phyloP scores from a whole-genome alignment of 257 asterid genomes.

The Capsicum chinense region DNA sequence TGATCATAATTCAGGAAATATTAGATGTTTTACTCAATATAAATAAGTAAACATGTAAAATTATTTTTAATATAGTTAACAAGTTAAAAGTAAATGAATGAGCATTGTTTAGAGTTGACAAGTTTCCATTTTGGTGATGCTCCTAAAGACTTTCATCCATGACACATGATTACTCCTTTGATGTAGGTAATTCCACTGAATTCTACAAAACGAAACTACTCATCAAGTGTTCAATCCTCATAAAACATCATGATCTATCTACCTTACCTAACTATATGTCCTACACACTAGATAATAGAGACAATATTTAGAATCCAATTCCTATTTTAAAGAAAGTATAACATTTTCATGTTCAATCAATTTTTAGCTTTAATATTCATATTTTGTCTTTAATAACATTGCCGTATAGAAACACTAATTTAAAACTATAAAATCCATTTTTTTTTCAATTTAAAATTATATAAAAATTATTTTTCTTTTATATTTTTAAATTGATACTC shows the following conservation, averaged over 20 bases:
- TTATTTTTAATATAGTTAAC: no score
- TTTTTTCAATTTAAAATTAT: not conserved
- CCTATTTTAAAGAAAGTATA: not conserved
- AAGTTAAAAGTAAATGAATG: no score
- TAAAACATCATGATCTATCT: conserved; percentile 12
- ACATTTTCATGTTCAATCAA: not conserved
- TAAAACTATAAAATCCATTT: not conserved
- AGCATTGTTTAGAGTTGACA: not conserved
- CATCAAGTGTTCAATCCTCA: not conserved
- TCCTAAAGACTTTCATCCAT: not conserved
- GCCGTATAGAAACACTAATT: not conserved
- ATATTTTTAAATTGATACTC: not conserved
- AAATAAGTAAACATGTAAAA: no score
- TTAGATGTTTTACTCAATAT: no score
- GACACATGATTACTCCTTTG: not conserved
- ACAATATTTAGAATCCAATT: not conserved
- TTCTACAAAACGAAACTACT: conserved; percentile 19
- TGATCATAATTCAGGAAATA: no score
- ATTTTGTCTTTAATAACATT: not conserved
- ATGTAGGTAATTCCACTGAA: not conserved
- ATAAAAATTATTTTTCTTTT: not conserved
- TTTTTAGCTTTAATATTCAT: not conserved
- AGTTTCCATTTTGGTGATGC: not conserved
- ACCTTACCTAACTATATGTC: not conserved
- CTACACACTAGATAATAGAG: not conserved